Evolutionary conservation across 2,329 filamentous ascomycete species (phyloP).

Genomic region (Zymoseptoria tritici): DNA sequence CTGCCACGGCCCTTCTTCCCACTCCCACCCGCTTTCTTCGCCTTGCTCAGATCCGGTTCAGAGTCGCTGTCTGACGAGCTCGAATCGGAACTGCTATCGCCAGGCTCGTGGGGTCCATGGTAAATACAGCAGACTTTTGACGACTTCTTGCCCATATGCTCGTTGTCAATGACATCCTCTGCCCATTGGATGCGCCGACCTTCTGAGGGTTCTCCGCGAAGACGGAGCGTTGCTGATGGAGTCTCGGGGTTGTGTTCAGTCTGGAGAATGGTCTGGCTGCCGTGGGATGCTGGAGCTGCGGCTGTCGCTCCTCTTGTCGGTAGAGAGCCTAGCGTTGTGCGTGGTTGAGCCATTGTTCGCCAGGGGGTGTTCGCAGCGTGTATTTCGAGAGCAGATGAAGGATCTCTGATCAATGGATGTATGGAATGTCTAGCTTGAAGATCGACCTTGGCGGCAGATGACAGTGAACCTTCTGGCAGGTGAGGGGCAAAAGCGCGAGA

Average conservation of each 20-base stretch:
- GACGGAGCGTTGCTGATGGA: conserved; percentile 29
- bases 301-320: conserved; percentile 10
- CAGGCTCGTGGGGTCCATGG: conserved; percentile 72
- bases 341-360: background rate
- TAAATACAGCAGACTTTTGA: conserved; percentile 99
- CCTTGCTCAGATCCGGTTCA: conserved; percentile 45
- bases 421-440: background rate
- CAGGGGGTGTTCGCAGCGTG: background rate
- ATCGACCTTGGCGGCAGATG: background rate
- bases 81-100: conserved; percentile 68
- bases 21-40: conserved; percentile 35
- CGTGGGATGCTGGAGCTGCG: conserved; percentile 20
- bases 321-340: background rate
- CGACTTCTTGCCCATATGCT: conserved; percentile 85
- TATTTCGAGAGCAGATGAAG: background rate
- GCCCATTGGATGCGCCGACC: conserved; percentile 78
- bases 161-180: conserved; percentile 88
- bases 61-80: conserved; percentile 48
- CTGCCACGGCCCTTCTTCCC: conserved; percentile 47
- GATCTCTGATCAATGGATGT: background rate
- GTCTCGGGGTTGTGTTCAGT: conserved; percentile 20
- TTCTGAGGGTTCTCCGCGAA: conserved; percentile 34
- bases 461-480: background rate
- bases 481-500: no score
- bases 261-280: conserved; percentile 28